Evolutionary conservation across 331 rosid genomes (phyloP).

Genomic region (Stylosanthes scabra): DNA sequence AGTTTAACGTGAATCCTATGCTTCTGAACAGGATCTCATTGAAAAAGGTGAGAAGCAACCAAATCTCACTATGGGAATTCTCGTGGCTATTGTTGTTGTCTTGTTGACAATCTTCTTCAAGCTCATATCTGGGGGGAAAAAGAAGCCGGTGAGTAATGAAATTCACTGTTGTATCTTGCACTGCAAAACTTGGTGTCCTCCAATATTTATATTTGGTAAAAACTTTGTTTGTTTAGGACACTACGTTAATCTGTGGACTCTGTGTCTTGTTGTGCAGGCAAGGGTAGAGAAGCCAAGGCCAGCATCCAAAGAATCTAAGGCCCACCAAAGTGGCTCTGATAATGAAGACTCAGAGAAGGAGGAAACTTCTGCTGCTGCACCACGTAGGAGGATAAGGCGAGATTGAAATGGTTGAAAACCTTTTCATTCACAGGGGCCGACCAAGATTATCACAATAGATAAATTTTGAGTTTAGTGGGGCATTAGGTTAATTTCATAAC

Average conservation of each 20-base stretch:
- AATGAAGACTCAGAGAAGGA: conserved; percentile 68
- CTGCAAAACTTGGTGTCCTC: neutral
- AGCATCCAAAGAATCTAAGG: conserved; percentile 42
- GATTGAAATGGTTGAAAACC: conserved; percentile 51
- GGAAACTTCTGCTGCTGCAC: conserved; percentile 52
- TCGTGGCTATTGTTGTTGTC: conserved; percentile 63
- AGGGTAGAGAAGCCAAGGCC: conserved; percentile 47
- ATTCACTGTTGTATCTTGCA: neutral
- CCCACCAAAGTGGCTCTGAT: conserved; percentile 47
- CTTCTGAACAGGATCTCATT: conserved; percentile 70
- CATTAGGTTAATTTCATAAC: conserved; percentile 45
- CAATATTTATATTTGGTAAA: neutral
- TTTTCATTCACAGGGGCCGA: conserved; percentile 33
- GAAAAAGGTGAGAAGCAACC: conserved; percentile 89
- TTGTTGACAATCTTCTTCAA: conserved; percentile 62
- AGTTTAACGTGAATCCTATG: conserved; percentile 17
- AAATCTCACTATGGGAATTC: conserved; percentile 76
- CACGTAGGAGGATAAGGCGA: conserved; percentile 66
- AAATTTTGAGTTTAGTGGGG: conserved; percentile 58
- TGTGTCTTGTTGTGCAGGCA: conserved; percentile 44
- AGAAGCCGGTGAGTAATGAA: conserved; percentile 62
- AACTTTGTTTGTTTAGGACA: conserved; percentile 9
- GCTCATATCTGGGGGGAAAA: conserved; percentile 80
- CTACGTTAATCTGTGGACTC: neutral
- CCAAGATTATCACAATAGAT: conserved; percentile 37